Conservation (phyloP, 257 asterid species). For the Henckelia pumila region DNA sequence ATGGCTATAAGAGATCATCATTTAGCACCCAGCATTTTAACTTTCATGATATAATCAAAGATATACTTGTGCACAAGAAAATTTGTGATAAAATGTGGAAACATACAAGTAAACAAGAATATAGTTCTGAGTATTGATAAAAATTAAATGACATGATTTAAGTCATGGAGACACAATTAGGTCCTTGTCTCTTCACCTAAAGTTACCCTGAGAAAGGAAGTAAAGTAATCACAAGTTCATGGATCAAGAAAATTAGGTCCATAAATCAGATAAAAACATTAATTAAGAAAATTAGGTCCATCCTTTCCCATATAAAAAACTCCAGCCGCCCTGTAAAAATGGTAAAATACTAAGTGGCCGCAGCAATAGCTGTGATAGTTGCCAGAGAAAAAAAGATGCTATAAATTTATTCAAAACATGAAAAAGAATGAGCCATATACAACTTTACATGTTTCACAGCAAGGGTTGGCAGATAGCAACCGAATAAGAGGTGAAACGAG, state of each 20-base stretch:
- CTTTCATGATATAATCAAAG: neutral
- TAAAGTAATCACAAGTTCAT: neutral
- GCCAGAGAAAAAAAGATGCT: too few species aligned
- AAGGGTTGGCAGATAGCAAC: too few species aligned
- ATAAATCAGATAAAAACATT: too few species aligned
- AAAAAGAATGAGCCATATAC: too few species aligned
- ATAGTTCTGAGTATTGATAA: neutral
- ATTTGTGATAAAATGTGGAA: neutral
- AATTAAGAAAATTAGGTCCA: neutral
- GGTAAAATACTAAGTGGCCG: neutral
- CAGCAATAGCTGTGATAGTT: neutral
- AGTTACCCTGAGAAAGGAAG: neutral
- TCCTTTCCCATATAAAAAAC: neutral
- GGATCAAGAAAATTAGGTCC: neutral
- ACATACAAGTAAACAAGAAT: neutral
- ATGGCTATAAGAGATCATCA: constrained; percentile 6
- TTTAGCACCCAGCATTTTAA: neutral
- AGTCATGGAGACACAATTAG: neutral
- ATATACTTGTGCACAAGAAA: neutral
- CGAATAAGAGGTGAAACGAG: too few species aligned
- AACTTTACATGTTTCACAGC: neutral
- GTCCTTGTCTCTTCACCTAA: neutral
- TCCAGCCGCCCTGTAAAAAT: neutral
- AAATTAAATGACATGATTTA: neutral
- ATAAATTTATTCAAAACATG: too few species aligned